Evolutionary conservation across 1,284 basidiomycete species (phyloP), one percentile per base, ranked within the genome.

Genomic region (Tilletiopsis washingtonensis): DNA sequence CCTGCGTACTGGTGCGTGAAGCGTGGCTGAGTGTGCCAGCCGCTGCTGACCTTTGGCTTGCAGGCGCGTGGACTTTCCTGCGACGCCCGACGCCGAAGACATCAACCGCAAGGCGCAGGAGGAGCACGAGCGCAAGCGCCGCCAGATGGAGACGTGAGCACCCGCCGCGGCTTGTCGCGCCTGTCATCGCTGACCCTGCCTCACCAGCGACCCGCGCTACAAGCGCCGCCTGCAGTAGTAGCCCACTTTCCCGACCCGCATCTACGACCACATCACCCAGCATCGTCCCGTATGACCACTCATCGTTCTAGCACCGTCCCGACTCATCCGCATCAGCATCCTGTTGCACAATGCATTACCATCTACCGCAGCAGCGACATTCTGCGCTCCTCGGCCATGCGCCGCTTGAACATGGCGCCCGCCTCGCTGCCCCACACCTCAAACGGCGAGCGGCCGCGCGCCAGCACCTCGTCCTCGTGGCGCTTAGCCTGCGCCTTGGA

Each of bases 21-120:
- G 41, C n/a, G n/a, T n/a, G n/a, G n/a, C n/a, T n/a, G n/a, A n/a
- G n/a, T n/a, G n/a, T 34, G 29, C n/a, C 29, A 34, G n/a, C 29
- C n/a, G 9, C 29, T 34, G 29, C 29, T 9, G 29, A 34, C 29
- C 29, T 34, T 17, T 20, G 4, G 26, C 12, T 3, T 21, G 3
- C 26, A 78, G 78, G 77, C 78, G 84, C 56, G 89, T 91, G 49
- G 86, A 84, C 1, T 91, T 94, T 67, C 90, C 90, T 0, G 78
- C 78, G 56, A 91, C 90, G 2, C 88, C 90, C 71, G 80, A 85
- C 62, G 84, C 82, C 15, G 78, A 77, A 38, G 78, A 78, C 44
- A 86, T 90, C 58, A 91, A 91, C 69, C 76, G 77, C 49, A 75
- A 76, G 51, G 89, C 88, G 3, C 78, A 78, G 57, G 79, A 81